Evolutionary conservation across 2,329 filamentous ascomycete species (phyloP), one percentile per base, ranked within the genome.

Genomic region (Paracoccidioides brasiliensis): DNA sequence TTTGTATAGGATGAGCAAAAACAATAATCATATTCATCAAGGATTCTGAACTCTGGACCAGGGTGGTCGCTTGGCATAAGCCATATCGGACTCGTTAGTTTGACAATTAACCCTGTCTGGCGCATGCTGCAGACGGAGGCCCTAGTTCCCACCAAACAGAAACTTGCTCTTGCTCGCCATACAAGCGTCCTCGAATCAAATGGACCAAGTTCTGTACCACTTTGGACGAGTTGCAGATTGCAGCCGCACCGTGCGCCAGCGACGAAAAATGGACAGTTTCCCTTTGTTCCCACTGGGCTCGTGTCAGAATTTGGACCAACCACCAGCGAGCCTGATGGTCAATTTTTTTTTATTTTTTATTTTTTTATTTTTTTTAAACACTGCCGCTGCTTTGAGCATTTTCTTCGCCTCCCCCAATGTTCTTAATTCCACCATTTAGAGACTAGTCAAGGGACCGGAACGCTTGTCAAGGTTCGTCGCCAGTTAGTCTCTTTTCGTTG

Each of bases 191-290:
- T 42, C 50, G 50, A 49, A 49, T 46, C 50, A 38, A 49, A 49
- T 46, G 32, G 53, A 37, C 44, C 44, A 49, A 9, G 35, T 48
- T 43, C 35, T 54, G 53, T 49, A 30, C 53, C 53, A 54, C 53
- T 54, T 55, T 52, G 38, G 52, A 58, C 59, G 58, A 61, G 59
- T 59, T 58, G 57, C 56, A 58, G 55, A 57, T 53, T 56, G 58
- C 59, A 61, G 58, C 59, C 59, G 58, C 58, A 58, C 55, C 57
- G 51, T 61, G 58, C 58, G 56, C 59, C 59, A 58, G 57, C 58
- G 57, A 59, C 53, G 55, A 58, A 56, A 57, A 57, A 54, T 56
- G 51, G 59, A 49, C 54, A 45, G 49, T 15, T 8, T 3, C 28
- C 35, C 15, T 12, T 14, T 35, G 53, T 48, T 54, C 37, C 43